phyloP scores from a whole-genome alignment of 306 rosid genomes.

The Lathyrus tuberosus region DNA sequence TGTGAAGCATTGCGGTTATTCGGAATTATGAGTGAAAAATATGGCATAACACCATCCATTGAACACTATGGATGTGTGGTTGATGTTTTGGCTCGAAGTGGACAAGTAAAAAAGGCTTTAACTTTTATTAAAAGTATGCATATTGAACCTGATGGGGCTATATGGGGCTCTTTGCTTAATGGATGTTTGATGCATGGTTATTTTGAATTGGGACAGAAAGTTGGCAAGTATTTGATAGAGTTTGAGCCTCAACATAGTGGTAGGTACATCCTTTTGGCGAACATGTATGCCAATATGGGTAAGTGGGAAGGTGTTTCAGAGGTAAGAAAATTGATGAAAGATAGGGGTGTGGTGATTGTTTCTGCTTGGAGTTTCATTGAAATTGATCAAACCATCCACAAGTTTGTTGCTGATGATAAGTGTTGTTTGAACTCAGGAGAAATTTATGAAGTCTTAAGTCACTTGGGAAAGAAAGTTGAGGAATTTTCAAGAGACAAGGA shows the following conservation, averaged over 20 bases:
- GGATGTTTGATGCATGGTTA: slow-evolving; percentile 59
- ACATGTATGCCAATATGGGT: slow-evolving; percentile 54
- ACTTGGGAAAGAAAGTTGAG: slow-evolving; percentile 41
- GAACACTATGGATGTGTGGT: slow-evolving; percentile 67
- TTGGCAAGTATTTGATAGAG: slow-evolving; percentile 54
- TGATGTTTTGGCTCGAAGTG: slow-evolving; percentile 60
- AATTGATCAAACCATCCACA: slow-evolving; percentile 48
- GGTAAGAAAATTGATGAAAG: slow-evolving; percentile 54
- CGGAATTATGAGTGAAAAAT: slow-evolving; percentile 48
- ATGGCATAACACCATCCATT: slow-evolving; percentile 50
- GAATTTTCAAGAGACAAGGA: slow-evolving; percentile 34
- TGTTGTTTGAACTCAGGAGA: slow-evolving; percentile 40
- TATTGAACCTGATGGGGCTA: slow-evolving; percentile 45
- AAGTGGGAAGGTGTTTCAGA: slow-evolving; percentile 51
- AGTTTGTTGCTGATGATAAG: slow-evolving; percentile 49
- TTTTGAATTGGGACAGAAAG: slow-evolving; percentile 52
- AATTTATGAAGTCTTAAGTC: slow-evolving; percentile 37
- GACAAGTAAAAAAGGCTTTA: slow-evolving; percentile 47
- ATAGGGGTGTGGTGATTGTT: slow-evolving; percentile 37
- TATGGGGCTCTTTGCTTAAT: slow-evolving; percentile 52
- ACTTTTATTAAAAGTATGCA: slow-evolving; percentile 48
- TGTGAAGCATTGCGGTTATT: slow-evolving; percentile 38
- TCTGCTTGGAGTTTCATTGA: slow-evolving; percentile 64
- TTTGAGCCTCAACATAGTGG: slow-evolving; percentile 61
- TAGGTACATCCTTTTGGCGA: slow-evolving; percentile 53